phyloP scores from a whole-genome alignment of 768 basidiomycete species.

The Trametes sanguinea region DNA sequence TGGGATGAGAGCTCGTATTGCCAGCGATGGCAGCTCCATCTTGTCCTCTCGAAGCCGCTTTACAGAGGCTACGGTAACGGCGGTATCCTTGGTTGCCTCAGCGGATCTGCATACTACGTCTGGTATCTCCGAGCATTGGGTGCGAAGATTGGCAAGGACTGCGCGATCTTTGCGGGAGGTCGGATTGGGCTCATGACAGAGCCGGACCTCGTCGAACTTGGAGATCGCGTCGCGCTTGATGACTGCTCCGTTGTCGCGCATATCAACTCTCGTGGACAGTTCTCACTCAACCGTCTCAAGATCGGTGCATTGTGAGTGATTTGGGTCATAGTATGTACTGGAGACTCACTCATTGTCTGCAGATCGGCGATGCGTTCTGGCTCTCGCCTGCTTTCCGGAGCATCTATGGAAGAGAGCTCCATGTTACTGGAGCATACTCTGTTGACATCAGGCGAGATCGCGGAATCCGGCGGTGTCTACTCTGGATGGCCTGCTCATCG shows the following conservation, averaged over 20 bases:
- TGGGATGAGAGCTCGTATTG: slow-evolving; percentile 52
- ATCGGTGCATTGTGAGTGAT: slow-evolving; percentile 40
- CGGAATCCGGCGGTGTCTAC: slow-evolving; percentile 44
- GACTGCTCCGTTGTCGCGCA: slow-evolving; percentile 53
- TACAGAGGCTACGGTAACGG: slow-evolving; percentile 45
- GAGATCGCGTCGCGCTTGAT: slow-evolving; percentile 45
- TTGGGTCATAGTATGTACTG: not conserved
- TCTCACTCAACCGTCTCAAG: slow-evolving; percentile 44
- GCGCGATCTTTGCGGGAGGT: slow-evolving; percentile 45
- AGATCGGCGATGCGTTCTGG: slow-evolving; percentile 49
- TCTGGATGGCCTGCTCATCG: slow-evolving; percentile 48
- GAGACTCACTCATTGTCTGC: not conserved
- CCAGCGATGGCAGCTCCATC: slow-evolving; percentile 52
- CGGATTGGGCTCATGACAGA: slow-evolving; percentile 48
- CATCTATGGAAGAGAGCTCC: slow-evolving; percentile 51
- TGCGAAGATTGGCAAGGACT: slow-evolving; percentile 48
- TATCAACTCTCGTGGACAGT: slow-evolving; percentile 51
- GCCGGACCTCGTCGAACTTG: slow-evolving; percentile 49
- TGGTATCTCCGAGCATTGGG: slow-evolving; percentile 44
- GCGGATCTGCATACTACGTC: slow-evolving; percentile 47
- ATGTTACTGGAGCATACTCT: slow-evolving; percentile 53
- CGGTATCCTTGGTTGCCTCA: slow-evolving; percentile 42
- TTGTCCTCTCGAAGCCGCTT: slow-evolving; percentile 40
- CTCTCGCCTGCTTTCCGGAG: slow-evolving; percentile 50
- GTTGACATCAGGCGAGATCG: slow-evolving; percentile 49